Evolutionary conservation across 352 stramenopile genomes (phyloP).

Genomic region (Globisporangium nunn): DNA sequence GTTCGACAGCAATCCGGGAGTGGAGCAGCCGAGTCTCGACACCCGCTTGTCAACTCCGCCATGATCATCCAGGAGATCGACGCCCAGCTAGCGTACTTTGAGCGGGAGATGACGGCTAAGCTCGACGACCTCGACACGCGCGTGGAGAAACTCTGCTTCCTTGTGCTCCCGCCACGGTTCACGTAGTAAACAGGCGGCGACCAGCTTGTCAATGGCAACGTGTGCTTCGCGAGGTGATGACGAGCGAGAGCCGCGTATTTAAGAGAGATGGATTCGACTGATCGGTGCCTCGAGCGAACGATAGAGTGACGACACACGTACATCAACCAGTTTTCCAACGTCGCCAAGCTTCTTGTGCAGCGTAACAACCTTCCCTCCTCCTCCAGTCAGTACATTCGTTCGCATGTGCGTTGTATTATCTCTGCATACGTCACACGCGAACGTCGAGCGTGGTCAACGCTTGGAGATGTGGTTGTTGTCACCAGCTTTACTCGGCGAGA

Average conservation of each 20-base stretch:
- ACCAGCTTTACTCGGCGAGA: slow-evolving; percentile 5
- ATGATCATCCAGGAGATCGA: slow-evolving; percentile 34
- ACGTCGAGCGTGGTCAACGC: neutral
- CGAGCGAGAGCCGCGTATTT: neutral
- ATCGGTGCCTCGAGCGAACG: neutral
- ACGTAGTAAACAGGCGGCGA: neutral
- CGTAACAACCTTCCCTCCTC: too few species aligned
- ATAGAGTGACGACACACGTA: neutral
- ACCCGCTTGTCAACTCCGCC: slow-evolving; percentile 22
- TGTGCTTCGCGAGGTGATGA: too few species aligned
- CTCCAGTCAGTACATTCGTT: neutral
- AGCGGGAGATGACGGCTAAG: slow-evolving; percentile 41
- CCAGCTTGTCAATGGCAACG: too few species aligned
- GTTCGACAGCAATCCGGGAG: slow-evolving; percentile 1
- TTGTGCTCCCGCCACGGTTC: slow-evolving; percentile 28
- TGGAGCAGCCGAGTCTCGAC: slow-evolving; percentile 7
- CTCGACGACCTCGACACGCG: slow-evolving; percentile 59
- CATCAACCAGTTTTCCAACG: too few species aligned
- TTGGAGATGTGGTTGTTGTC: slow-evolving; percentile 5
- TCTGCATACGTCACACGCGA: neutral
- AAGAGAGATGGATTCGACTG: neutral
- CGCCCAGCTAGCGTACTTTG: slow-evolving; percentile 41
- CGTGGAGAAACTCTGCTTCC: slow-evolving; percentile 48
- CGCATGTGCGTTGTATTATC: neutral
- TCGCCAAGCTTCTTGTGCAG: too few species aligned